A percentile compares a stretch with the other conserved stretches of the same genome.
Conservation (phyloP, 352 stramenopile genomes). For the Halophytophthora polymorphica region DNA sequence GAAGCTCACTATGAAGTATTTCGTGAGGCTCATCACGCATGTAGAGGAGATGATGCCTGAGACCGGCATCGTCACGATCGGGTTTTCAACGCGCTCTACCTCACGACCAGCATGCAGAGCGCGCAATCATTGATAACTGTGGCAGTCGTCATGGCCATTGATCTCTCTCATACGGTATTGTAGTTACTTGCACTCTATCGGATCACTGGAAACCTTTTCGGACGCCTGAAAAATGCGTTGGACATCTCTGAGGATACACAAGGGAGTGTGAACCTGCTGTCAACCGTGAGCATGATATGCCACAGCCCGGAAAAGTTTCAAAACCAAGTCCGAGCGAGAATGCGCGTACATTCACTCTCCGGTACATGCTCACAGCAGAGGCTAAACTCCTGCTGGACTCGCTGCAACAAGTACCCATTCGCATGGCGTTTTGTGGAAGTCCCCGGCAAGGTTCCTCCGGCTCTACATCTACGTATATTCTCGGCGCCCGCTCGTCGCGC, state of each 20-base stretch:
- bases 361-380: too few relatives aligned
- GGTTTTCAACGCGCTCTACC: slow-evolving; percentile 18
- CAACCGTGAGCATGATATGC: slow-evolving; percentile 1
- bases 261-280: neutral
- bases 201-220: neutral
- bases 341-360: too few relatives aligned
- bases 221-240: neutral
- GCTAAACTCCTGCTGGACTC: too few relatives aligned
- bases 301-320: slow-evolving; percentile 4
- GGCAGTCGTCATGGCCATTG: slow-evolving; percentile 3
- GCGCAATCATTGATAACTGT: slow-evolving; percentile 2
- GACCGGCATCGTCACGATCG: slow-evolving; percentile 9
- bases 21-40: slow-evolving; percentile 4
- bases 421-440: too few relatives aligned
- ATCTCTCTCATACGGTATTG: slow-evolving; percentile 4
- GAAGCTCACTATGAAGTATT: slow-evolving; percentile 10
- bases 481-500: too few relatives aligned
- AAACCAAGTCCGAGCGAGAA: neutral
- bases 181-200: neutral
- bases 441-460: too few relatives aligned
- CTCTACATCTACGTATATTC: too few relatives aligned
- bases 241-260: neutral
- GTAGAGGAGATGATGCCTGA: slow-evolving; percentile 15
- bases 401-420: too few relatives aligned
- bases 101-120: slow-evolving; percentile 12